Percentiles rank a stretch among this genome's conserved stretches.
Evolutionary conservation across 176 grass and related monocot species (phyloP).

Genomic region (Triticum monococcum): DNA sequence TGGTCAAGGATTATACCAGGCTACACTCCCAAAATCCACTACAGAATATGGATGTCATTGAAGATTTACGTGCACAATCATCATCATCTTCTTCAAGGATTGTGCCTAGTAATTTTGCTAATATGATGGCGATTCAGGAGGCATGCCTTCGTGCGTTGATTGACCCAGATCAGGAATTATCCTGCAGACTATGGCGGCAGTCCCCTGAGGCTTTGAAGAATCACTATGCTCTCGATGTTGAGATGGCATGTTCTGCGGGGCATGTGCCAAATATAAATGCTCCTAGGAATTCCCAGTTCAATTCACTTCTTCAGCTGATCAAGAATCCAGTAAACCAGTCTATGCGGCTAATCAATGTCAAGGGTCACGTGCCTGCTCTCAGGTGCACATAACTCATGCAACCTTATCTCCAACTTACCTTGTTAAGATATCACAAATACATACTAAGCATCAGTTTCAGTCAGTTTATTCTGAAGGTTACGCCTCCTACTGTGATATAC

Average conservation of each 20-base stretch:
- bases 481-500: neutral
- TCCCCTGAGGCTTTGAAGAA: neutral
- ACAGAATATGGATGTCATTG: neutral
- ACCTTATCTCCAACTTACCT: neutral
- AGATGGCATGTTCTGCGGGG: neutral
- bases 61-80: neutral
- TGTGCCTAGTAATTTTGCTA: neutral
- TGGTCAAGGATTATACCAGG: neutral
- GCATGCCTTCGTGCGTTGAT: neutral
- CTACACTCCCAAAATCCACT: neutral
- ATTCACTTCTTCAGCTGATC: slow-evolving; percentile 10
- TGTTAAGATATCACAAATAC: neutral
- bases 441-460: neutral
- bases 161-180: neutral
- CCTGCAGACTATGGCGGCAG: neutral
- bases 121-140: neutral
- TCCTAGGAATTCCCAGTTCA: neutral
- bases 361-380: slow-evolving; percentile 37
- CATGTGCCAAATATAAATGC: neutral
- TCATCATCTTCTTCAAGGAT: neutral
- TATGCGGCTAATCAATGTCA: slow-evolving; percentile 23
- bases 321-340: neutral
- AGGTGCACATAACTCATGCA: slow-evolving; percentile 25
- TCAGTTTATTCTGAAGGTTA: neutral
- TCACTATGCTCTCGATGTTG: neutral